Base-by-base conservation (phyloP, 169 alveolate genomes). In the Eimeria brunetti region DNA sequence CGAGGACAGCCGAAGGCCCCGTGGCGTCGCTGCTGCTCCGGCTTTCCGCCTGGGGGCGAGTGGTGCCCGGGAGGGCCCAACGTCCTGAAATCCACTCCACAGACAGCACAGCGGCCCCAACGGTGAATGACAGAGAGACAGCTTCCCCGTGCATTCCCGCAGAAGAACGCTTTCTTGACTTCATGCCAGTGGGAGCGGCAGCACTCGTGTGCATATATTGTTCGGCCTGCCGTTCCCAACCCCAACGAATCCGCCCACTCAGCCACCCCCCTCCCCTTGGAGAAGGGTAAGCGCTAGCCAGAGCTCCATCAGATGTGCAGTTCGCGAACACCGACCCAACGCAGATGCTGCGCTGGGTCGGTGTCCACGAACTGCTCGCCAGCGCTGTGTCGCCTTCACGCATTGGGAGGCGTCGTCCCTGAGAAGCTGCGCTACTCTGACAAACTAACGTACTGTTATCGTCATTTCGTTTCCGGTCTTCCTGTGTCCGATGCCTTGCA, bases 21-120 rank as follows among this genome's bases (percentile, higher is more conserved):
- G 41, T 36, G 27, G 95, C 90, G 69, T 67, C 80, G 95, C 95
- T 88, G 94, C 85, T 88, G 69, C 86, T 88, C 56, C 94, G 67
- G 85, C 94, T 88, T 22, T 85, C 64, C 51, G 30, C 51, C 89
- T n/a, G 89, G 53, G 30, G 51, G 62, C 89, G 73, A 56, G 51
- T 30, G 24, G 46, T 53, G 56, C 73, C 73, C 12, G 89, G 62
- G 7, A 36, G 62, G 49, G 30, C 51, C 73, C 73, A 3, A 73
- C 53, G 89, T n/a, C 33, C 71, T n/a, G 41, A 51, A 51, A 71
- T 71, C 38, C 89, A 5, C 33, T 81, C 89, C 33, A 36, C 30
- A 8, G 73, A 33, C 56, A 12, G 24, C 58, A n/a, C 89, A 20
- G 33, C 73, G 6, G 56, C 73, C 30, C n/a, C 46, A 53, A 51